Base-by-base conservation (phyloP, 2,329 filamentous ascomycete species). In the Ascochyta rabiei region DNA sequence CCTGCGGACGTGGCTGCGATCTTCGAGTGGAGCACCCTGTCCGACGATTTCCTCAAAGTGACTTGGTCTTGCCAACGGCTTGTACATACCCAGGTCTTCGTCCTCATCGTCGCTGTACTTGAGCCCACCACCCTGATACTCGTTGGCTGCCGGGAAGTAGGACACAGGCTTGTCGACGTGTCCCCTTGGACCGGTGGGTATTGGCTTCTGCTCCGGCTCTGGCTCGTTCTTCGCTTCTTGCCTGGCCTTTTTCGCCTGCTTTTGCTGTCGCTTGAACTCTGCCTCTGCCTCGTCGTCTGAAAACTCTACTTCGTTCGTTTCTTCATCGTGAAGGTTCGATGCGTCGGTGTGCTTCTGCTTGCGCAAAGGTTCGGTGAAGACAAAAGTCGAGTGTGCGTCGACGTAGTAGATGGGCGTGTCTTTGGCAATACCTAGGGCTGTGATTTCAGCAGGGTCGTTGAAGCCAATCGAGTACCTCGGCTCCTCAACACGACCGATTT, bases 231-330 rank as follows among this genome's bases (percentile, higher is more conserved):
- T 66, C 41, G 60, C 61, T 26, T 74, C 68, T 10, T 56, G 69
- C 38, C 73, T 73, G 10, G 71, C 68, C 60, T 80, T 78, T 76
- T 81, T 80, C 73, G 83, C 81, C 81, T 86, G 88, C 80, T 87
- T 86, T 61, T 71, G 59, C 57, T 71, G 67, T 48, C 72, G 72
- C 67, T 78, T 96, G 71, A 91, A 86, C 65, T 92, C 90, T 7
- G 89, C 89, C 75, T 99, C 95, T 64, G 90, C 89, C 76, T 99
- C 95, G 67, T 99, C 95, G 64, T 99, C 95, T 0, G 93, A 97
- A 73, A 98, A 98, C 71, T 98, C 95, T 64, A 91, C 84, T 72
- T 98, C 93, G 33, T 96, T 90, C 28, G 89, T 84, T 77, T 98
- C 93, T 74, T 99, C 95, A 64, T 98, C 95, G 74, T 96, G 89